A percentile compares a stretch with the other conserved stretches of the same genome.
Evolutionary conservation across 306 rosid genomes (phyloP).

Genomic region (barrel medic (Medicago truncatula)): DNA sequence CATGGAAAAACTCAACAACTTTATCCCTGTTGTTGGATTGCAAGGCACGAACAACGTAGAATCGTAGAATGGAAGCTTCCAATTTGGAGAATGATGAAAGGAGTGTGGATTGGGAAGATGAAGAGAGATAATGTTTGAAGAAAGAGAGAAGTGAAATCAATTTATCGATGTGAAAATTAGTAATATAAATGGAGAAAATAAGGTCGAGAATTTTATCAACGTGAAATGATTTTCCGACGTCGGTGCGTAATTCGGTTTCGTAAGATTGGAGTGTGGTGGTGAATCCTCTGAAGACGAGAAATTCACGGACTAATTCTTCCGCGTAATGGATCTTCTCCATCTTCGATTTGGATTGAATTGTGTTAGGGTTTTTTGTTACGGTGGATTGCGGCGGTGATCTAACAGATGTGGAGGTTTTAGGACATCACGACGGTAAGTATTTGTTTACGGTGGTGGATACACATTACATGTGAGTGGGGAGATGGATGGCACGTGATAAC

Average conservation of each 20-base stretch:
- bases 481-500: background rate
- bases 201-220: conserved; percentile 85
- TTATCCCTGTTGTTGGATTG: conserved; percentile 64
- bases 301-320: conserved; percentile 92
- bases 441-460: background rate
- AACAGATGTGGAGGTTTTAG: conserved; percentile 3
- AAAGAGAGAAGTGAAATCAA: conserved; percentile 67
- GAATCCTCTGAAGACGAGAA: conserved; percentile 89
- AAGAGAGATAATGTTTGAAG: conserved; percentile 83
- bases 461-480: background rate
- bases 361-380: background rate
- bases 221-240: conserved; percentile 75
- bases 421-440: background rate
- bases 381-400: background rate
- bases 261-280: conserved; percentile 80
- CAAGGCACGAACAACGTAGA: conserved; percentile 71
- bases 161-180: conserved; percentile 74
- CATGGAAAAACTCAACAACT: conserved; percentile 66
- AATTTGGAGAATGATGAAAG: conserved; percentile 59
- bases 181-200: conserved; percentile 75
- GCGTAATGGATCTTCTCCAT: conserved; percentile 94
- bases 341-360: background rate
- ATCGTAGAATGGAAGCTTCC: conserved; percentile 76
- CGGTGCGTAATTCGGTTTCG: conserved; percentile 75
- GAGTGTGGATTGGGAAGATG: conserved; percentile 59